These are phyloP conservation scores for Penicillium antarcticum DNA, from an alignment of 495 filamentous ascomycete species.

Conservation along the genomic window DNA sequence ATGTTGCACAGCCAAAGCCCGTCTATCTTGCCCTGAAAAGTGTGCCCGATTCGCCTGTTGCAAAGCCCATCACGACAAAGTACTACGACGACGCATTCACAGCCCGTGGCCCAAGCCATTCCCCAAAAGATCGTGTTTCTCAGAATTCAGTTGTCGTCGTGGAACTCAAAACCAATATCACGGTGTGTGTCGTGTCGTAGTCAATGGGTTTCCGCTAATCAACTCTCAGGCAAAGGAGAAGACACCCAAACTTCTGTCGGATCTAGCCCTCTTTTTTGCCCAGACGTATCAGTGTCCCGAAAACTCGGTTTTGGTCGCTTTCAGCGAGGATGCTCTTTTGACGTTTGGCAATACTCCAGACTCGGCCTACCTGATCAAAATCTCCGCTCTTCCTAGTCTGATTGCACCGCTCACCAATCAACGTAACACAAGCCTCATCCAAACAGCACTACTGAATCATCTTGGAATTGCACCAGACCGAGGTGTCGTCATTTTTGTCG, in stretches of 20 bases:
- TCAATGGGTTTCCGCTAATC: not conserved
- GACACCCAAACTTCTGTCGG: constrained; percentile 56
- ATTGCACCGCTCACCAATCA: constrained; percentile 77
- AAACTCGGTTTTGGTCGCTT: constrained; percentile 64
- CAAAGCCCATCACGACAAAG: constrained; percentile 36
- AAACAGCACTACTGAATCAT: constrained; percentile 62
- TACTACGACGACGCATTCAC: constrained; percentile 63
- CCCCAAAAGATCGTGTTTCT: constrained; percentile 54
- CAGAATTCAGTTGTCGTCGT: constrained; percentile 71
- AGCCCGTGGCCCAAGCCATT: constrained; percentile 46
- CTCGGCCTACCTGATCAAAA: constrained; percentile 77
- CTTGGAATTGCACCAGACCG: constrained; percentile 60
- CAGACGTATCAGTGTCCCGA: constrained; percentile 70
- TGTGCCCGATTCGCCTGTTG: constrained; percentile 19
- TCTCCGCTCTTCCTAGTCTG: constrained; percentile 65
- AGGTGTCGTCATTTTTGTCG: constrained; percentile 69
- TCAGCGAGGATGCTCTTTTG: constrained; percentile 74
- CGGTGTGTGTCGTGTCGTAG: constrained; percentile 48
- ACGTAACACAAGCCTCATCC: constrained; percentile 73
- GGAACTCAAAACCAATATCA: constrained; percentile 81
- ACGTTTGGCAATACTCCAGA: constrained; percentile 69
- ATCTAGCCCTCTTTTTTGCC: constrained; percentile 66
- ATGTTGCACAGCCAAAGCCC: constrained; percentile 12
- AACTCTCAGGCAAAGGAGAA: constrained; percentile 34
- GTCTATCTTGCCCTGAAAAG: constrained; percentile 8